phyloP scores from a whole-genome alignment of 2,329 filamentous ascomycete genomes.

The Penicillium expansum region DNA sequence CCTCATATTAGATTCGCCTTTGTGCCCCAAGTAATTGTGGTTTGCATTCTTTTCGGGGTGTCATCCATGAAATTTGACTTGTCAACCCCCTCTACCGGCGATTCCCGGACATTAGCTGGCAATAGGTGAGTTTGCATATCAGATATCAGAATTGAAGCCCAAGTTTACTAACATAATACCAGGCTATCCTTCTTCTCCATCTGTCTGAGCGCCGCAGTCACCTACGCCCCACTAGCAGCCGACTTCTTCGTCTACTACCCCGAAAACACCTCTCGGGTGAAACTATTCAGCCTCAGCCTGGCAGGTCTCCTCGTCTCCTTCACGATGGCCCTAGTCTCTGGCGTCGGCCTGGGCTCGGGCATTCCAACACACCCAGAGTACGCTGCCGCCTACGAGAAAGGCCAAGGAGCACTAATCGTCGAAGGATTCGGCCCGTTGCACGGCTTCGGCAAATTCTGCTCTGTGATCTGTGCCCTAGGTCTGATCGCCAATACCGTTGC shows the following conservation, averaged over 20 bases:
- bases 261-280: constrained; percentile 49
- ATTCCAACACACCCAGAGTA: constrained; percentile 54
- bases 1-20: constrained; percentile 54
- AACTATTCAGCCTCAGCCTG: constrained; percentile 58
- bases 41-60: constrained; percentile 61
- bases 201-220: constrained; percentile 63
- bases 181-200: constrained; percentile 68
- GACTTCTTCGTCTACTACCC: constrained; percentile 69
- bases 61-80: constrained; percentile 61
- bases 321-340: constrained; percentile 59
- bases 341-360: constrained; percentile 62
- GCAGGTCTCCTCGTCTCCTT: constrained; percentile 58
- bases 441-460: constrained; percentile 65
- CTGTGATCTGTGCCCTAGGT: constrained; percentile 62
- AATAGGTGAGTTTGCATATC: constrained; percentile 30
- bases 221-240: constrained; percentile 61
- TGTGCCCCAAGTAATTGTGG: constrained; percentile 60
- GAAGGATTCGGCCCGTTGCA: constrained; percentile 59
- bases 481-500: constrained; percentile 65
- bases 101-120: constrained; percentile 52
- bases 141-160: too few species aligned
- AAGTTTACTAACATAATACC: neutral
- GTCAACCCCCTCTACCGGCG: constrained; percentile 50
- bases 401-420: constrained; percentile 63
- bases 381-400: constrained; percentile 55